Percentiles rank a stretch among this genome's conserved stretches.
Evolutionary conservation across 1,284 basidiomycete species (phyloP).

Genomic region (Ustilago curta): DNA sequence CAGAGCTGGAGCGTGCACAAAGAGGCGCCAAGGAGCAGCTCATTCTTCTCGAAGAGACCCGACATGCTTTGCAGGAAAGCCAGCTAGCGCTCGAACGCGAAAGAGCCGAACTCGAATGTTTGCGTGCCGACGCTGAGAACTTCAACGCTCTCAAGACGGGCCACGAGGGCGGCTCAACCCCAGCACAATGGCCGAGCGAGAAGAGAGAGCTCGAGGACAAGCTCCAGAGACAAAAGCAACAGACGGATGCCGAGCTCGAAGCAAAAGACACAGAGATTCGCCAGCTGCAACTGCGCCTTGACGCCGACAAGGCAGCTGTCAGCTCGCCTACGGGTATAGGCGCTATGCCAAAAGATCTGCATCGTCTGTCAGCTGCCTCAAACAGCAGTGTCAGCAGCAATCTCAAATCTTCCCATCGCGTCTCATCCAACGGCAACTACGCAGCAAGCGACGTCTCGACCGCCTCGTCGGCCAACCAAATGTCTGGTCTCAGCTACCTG

Average conservation of each 20-base stretch:
- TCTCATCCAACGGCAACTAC: constrained; percentile 66
- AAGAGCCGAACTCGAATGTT: constrained; percentile 86
- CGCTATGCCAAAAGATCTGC: constrained; percentile 57
- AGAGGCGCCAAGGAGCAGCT: constrained; percentile 52
- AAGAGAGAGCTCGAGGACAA: constrained; percentile 68
- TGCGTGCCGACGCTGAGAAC: constrained; percentile 76
- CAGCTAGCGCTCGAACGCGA: constrained; percentile 89
- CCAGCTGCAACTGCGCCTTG: constrained; percentile 50
- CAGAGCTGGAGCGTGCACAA: constrained; percentile 74
- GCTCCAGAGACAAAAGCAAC: constrained; percentile 64
- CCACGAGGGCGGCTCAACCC: constrained; percentile 25
- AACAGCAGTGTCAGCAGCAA: constrained; percentile 27
- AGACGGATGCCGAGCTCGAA: constrained; percentile 31
- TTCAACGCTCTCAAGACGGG: constrained; percentile 47
- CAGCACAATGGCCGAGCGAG: constrained; percentile 53
- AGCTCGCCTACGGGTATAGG: not conserved
- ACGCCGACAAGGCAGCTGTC: constrained; percentile 34
- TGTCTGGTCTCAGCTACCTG: constrained; percentile 76
- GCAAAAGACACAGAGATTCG: constrained; percentile 41
- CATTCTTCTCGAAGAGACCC: constrained; percentile 70
- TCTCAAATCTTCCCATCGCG: constrained; percentile 60
- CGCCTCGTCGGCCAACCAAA: constrained; percentile 75
- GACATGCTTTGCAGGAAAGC: constrained; percentile 87
- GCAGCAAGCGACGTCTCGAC: constrained; percentile 74
- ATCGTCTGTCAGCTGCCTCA: constrained; percentile 18